Percentiles rank a stretch among this genome's conserved stretches.
Evolutionary conservation across 441 rosid species (phyloP).

Genomic region (Cnidoscolus chayamansa): DNA sequence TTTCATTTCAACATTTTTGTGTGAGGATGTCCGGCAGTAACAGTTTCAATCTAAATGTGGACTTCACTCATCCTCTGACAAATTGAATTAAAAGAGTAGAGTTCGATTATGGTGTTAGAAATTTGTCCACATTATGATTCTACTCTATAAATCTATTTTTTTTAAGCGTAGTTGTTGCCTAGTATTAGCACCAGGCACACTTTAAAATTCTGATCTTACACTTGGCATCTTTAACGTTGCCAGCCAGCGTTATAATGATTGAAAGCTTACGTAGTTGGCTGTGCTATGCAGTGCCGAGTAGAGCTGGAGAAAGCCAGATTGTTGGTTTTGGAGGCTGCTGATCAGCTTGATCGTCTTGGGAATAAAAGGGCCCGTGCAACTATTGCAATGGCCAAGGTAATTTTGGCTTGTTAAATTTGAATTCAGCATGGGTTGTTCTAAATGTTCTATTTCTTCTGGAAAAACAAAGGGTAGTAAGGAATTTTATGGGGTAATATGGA

Average conservation of each 20-base stretch:
- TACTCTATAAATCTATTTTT: no score
- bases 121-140: no score
- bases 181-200: no score
- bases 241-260: neutral
- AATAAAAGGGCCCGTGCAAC: conserved; percentile 79
- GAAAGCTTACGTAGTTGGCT: conserved; percentile 5
- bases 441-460: neutral
- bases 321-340: conserved; percentile 88
- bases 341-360: conserved; percentile 83
- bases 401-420: neutral
- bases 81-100: no score
- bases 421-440: neutral
- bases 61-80: no score
- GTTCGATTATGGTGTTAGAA: no score
- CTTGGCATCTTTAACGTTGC: neutral
- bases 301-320: conserved; percentile 81
- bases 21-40: no score
- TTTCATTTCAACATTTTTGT: no score
- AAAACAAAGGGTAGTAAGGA: neutral
- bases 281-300: conserved; percentile 60
- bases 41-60: no score
- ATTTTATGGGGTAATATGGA: neutral
- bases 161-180: no score
- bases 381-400: conserved; percentile 93
- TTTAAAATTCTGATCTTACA: no score